These are phyloP conservation scores for Phycomyces nitens DNA, from an alignment of 192 early-diverging fungal genomes.

Conservation along the genomic window DNA sequence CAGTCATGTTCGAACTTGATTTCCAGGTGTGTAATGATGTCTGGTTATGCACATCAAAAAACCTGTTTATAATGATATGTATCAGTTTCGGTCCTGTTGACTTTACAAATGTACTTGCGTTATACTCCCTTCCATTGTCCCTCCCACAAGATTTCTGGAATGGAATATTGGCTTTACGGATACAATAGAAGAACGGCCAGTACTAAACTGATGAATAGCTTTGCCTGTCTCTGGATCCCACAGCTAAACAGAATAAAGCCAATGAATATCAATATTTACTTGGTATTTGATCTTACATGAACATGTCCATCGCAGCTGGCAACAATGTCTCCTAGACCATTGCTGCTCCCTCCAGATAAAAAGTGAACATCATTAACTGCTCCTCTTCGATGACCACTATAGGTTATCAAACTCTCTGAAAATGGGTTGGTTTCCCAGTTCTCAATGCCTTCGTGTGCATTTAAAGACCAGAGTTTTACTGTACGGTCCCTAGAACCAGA, in stretches of 20 bases:
- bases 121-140: constrained; percentile 42
- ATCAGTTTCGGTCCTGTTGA: not conserved
- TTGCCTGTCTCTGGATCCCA: constrained; percentile 58
- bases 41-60: constrained; percentile 38
- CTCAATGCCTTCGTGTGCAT: constrained; percentile 54
- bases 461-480: constrained; percentile 62
- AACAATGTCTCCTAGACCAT: constrained; percentile 42
- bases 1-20: constrained; percentile 19
- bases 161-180: constrained; percentile 49
- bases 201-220: constrained; percentile 46
- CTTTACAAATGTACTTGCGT: constrained; percentile 28
- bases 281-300: constrained; percentile 47
- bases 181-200: constrained; percentile 40
- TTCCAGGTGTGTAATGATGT: constrained; percentile 39
- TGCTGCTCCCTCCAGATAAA: constrained; percentile 41
- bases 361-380: constrained; percentile 50
- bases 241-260: constrained; percentile 30
- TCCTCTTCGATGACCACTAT: constrained; percentile 50
- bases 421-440: constrained; percentile 48
- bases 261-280: no score
- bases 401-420: constrained; percentile 49
- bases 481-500: constrained; percentile 60
- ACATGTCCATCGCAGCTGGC: constrained; percentile 59
- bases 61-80: constrained; percentile 20
- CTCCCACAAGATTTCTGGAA: constrained; percentile 48